These are phyloP conservation scores for Cyclostephanos tholiformis DNA, from an alignment of 108 stramenopile genomes.

Conservation along the genomic window DNA sequence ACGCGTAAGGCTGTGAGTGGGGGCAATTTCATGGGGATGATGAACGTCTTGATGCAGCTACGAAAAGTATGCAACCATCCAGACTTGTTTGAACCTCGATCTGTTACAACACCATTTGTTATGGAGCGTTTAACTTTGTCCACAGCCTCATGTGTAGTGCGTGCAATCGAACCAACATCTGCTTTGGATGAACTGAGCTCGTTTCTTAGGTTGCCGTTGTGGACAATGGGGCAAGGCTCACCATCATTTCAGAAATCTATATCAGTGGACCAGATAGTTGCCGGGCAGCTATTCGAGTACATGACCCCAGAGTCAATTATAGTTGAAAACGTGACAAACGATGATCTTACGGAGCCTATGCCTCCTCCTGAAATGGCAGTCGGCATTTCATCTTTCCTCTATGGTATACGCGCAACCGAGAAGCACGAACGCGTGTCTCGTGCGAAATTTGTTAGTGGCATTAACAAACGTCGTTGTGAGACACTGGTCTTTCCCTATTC, in stretches of 20 bases:
- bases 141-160: slow-evolving; percentile 49
- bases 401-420: slow-evolving; percentile 35
- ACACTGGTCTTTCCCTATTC: slow-evolving; percentile 59
- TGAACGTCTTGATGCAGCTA: slow-evolving; percentile 99
- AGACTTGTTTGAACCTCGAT: slow-evolving; percentile 97
- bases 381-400: slow-evolving; percentile 50
- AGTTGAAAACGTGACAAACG: slow-evolving; percentile 19
- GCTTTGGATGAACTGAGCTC: slow-evolving; percentile 51
- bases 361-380: slow-evolving; percentile 24
- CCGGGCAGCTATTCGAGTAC: slow-evolving; percentile 36
- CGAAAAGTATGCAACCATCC: slow-evolving; percentile 99
- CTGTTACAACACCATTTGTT: slow-evolving; percentile 90
- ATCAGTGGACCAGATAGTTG: slow-evolving; percentile 52
- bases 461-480: slow-evolving; percentile 65
- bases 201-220: slow-evolving; percentile 53
- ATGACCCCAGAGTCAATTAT: slow-evolving; percentile 35
- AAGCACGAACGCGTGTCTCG: slow-evolving; percentile 32
- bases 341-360: slow-evolving; percentile 30
- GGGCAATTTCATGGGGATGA: slow-evolving; percentile 98
- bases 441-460: slow-evolving; percentile 41
- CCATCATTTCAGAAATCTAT: slow-evolving; percentile 51
- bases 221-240: slow-evolving; percentile 59
- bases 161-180: slow-evolving; percentile 42
- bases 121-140: slow-evolving; percentile 62
- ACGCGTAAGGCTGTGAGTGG: slow-evolving; percentile 87